phyloP scores from a whole-genome alignment of 169 alveolate genomes.

The Cyclospora cayetanensis region DNA sequence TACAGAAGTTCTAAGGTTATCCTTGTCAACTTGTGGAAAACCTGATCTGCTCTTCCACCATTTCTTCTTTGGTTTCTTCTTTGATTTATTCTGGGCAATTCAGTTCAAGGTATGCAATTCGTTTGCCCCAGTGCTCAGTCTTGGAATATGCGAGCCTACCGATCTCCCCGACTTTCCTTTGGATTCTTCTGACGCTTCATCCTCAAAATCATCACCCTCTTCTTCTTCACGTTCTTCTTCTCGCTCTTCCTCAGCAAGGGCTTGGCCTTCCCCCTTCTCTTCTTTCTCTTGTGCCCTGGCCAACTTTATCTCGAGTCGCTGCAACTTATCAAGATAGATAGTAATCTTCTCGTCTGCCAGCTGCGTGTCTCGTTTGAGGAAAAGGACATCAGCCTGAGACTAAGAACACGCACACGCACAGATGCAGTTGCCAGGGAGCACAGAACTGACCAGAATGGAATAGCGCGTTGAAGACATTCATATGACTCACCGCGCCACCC shows the following conservation, averaged over 20 bases:
- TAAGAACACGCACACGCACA: neutral
- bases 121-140: too few species aligned
- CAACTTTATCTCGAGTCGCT: neutral
- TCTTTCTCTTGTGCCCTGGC: neutral
- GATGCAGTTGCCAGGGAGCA: neutral
- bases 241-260: neutral
- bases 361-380: conserved; percentile 25
- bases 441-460: neutral
- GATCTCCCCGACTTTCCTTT: too few species aligned
- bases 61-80: too few species aligned
- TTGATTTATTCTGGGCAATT: too few species aligned
- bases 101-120: too few species aligned
- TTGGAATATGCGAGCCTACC: too few species aligned
- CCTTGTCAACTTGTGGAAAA: too few species aligned
- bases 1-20: too few species aligned
- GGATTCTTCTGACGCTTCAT: too few species aligned
- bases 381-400: conserved; percentile 59
- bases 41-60: too few species aligned
- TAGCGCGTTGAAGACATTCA: neutral
- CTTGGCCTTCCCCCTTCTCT: neutral
- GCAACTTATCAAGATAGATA: neutral
- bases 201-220: neutral
- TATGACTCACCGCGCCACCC: conserved; percentile 41
- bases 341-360: conserved; percentile 61
- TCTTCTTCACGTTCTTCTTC: neutral